Evolutionary conservation across 371 early-diverging fungal species (phyloP), one percentile per base, ranked within the genome.

Genomic region (Mortierella sp.): DNA sequence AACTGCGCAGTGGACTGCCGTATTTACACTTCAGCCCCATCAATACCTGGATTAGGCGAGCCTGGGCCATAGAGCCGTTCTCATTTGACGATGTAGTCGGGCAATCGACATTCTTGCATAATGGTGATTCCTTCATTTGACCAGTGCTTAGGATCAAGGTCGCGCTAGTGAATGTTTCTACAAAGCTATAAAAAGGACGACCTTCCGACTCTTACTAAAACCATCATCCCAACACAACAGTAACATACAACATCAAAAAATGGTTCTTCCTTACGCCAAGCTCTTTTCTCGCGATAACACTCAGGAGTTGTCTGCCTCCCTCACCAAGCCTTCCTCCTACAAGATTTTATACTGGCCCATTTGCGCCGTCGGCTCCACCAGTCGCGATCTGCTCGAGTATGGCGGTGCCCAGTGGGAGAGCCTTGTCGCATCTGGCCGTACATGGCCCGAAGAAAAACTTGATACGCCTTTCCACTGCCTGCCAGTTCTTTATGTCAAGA

Each of bases 401-500:
- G 72, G 49, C 21, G 57, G 48, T 2, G 72, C 47, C 15, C 23
- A 65, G 34, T 65, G 56, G 56, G 53, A 65, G 12, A 17, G 32
- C 9, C 11, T 52, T n/a, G n/a, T n/a, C 31, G 15, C 41, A 2
- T 57, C 66, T 6, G 53, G 21, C 1, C 66, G 55, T 47, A 50
- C 43, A 17, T 71, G 64, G 71, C 23, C 4, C 8, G 41, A 46
- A 27, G 71, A 71, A 4, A 64, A 60, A 28, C 34, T 26, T 15
- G n/a, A 37, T 19, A 71, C 71, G 1, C 71, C 71, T 2, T 64
- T 71, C 56, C 48, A 53, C 6, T 52, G 58, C 41, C 21, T 71
- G 23, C 71, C 71, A 6, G 60, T 71, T 39, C 52, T 71, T 14
- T 55, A 27, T 51, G 50, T 71, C 41, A 53, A 17, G 15, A 27